Percentiles rank a stretch among this genome's conserved stretches.
These are phyloP conservation scores for Mycogone perniciosa DNA, from an alignment of 2,329 filamentous ascomycete species.

Conservation along the genomic window DNA sequence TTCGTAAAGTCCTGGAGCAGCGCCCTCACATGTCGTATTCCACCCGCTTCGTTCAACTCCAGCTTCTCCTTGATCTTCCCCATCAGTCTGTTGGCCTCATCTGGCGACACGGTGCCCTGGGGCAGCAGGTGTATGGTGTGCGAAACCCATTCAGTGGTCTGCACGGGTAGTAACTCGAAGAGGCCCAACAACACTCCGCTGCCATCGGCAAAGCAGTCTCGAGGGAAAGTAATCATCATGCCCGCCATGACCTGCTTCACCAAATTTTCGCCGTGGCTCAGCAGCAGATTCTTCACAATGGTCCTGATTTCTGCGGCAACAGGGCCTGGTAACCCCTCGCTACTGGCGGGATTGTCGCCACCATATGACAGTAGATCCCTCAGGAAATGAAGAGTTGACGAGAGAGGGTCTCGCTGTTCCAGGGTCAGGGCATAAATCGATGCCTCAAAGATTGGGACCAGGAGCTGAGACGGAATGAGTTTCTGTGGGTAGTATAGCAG, in stretches of 20 bases:
- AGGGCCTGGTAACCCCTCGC: slow-evolving; percentile 46
- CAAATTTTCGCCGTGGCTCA: slow-evolving; percentile 65
- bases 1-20: slow-evolving; percentile 96
- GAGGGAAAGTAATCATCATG: slow-evolving; percentile 98
- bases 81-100: slow-evolving; percentile 76
- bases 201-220: slow-evolving; percentile 91
- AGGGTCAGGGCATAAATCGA: slow-evolving; percentile 79
- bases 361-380: slow-evolving; percentile 88
- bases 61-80: slow-evolving; percentile 75
- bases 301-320: slow-evolving; percentile 64
- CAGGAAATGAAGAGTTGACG: slow-evolving; percentile 86
- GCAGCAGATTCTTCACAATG: slow-evolving; percentile 66
- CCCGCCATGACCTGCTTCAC: slow-evolving; percentile 88
- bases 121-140: slow-evolving; percentile 80
- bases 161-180: slow-evolving; percentile 76
- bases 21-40: slow-evolving; percentile 69
- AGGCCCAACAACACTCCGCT: slow-evolving; percentile 86
- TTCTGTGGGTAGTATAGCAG: slow-evolving; percentile 86
- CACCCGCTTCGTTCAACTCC: slow-evolving; percentile 52
- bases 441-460: slow-evolving; percentile 79
- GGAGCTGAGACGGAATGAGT: slow-evolving; percentile 71
- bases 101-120: slow-evolving; percentile 68
- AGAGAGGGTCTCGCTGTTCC: slow-evolving; percentile 85
- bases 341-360: slow-evolving; percentile 63
- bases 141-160: slow-evolving; percentile 77